These are phyloP conservation scores for Aspergillus melleus DNA, from an alignment of 2,329 filamentous ascomycete species.

Conservation along the genomic window DNA sequence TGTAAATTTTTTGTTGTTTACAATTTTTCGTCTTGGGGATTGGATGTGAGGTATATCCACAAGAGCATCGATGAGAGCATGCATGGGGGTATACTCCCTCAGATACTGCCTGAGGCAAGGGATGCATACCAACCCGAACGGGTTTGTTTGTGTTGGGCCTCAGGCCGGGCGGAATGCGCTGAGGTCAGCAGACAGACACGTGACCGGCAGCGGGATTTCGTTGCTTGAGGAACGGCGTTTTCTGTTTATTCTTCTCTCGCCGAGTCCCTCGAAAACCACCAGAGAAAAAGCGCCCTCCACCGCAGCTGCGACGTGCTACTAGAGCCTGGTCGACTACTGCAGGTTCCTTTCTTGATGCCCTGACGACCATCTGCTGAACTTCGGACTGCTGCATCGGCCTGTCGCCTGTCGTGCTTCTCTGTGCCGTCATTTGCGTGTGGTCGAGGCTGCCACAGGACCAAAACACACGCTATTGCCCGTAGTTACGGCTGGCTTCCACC, in stretches of 20 bases:
- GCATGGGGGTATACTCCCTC: no score
- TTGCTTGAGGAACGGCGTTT: slow-evolving; percentile 44
- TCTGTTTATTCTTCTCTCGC: slow-evolving; percentile 41
- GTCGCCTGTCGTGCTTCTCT: slow-evolving; percentile 1
- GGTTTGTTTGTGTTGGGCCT: neutral
- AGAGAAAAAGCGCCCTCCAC: neutral
- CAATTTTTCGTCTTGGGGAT: neutral
- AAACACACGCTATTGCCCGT: slow-evolving; percentile 31
- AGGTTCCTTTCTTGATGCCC: slow-evolving; percentile 10
- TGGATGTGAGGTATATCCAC: neutral
- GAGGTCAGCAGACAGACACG: slow-evolving; percentile 20
- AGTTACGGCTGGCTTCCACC: slow-evolving; percentile 25
- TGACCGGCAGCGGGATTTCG: slow-evolving; percentile 27
- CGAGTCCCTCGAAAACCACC: slow-evolving; percentile 16
- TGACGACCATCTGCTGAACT: slow-evolving; percentile 5
- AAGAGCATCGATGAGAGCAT: no score
- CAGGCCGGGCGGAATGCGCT: neutral
- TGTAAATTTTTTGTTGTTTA: slow-evolving; percentile 22
- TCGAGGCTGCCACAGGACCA: slow-evolving; percentile 28
- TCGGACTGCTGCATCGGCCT: neutral
- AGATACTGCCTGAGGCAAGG: neutral
- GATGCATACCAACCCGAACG: neutral
- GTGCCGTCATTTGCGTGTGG: slow-evolving; percentile 17
- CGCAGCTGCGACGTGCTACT: slow-evolving; percentile 25
- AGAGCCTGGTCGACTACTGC: slow-evolving; percentile 16